Base-by-base conservation (phyloP, 306 rosid genomes). In the Alnus rubra region DNA sequence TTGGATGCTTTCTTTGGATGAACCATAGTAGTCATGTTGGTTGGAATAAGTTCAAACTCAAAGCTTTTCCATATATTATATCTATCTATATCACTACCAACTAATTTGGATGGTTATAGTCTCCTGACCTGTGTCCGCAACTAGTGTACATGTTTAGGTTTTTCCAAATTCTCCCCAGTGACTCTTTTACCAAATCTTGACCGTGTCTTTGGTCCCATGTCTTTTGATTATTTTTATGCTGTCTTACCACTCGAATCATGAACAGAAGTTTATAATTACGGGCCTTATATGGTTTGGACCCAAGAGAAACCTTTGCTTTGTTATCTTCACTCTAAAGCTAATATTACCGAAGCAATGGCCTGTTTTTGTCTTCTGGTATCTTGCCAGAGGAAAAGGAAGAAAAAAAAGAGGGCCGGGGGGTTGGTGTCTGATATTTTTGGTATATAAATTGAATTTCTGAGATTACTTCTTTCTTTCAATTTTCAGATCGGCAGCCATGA, bases 401-500 rank as follows among this genome's bases (percentile, higher is more conserved):
- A 23, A 23, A 23, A 23, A 23, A 23, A 23, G 0, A 23, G 28
- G 28, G 0, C 28, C 0, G 28, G 59, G 59, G 31, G 6, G 11
- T 33, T 56, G 31, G 63, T 0, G 30, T 18, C 63, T 19, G 63
- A 19, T 56, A 3, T 56, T 18, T 19, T 56, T 18, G 63, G 10
- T 18, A n/a, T 56, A 19, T 19, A 7, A 11, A 33, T 63, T 54
- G 81, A 55, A 15, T 2, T 48, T 49, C 39, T 19, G 30, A 4
- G 50, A 16, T 62, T 6, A 4, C 35, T 56, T 48, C 8, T 45
- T 52, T 49, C 65, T 59, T 13, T 12, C 4, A 30, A 53, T 77
- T 79, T 86, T 54, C 73, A 75, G 79, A 76, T 74, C 62, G n/a
- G 58, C 52, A 68, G 76, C 31, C 63, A 65, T 65, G 44, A 63